Percentiles rank a stretch among this genome's conserved stretches.
phyloP scores from a whole-genome alignment of 192 early-diverging fungal species.

The Backusella tarrabulga region DNA sequence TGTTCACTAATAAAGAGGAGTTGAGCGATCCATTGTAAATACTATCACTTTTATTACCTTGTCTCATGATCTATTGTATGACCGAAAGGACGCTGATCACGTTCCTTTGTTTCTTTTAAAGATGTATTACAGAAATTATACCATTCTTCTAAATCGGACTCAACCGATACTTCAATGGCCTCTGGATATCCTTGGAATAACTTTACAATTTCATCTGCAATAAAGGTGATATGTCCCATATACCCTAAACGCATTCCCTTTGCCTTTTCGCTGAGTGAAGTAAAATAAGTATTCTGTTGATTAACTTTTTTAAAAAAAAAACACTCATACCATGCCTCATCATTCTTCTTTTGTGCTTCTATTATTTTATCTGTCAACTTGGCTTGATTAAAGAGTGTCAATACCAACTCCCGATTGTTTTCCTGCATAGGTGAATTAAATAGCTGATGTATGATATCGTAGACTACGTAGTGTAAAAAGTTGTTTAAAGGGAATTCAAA shows the following conservation, averaged over 20 bases:
- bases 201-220: conserved; percentile 93
- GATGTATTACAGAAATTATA: conserved; percentile 43
- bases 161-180: conserved; percentile 30
- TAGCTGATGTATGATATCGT: conserved; percentile 98
- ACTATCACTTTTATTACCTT: background rate
- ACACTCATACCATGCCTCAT: conserved; percentile 65
- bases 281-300: background rate
- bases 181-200: conserved; percentile 71
- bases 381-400: conserved; percentile 81
- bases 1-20: background rate
- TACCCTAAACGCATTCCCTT: conserved; percentile 92
- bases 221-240: conserved; percentile 98
- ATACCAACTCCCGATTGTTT: conserved; percentile 55
- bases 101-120: conserved; percentile 23
- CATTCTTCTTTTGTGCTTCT: conserved; percentile 83
- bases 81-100: conserved; percentile 44
- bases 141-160: conserved; percentile 52
- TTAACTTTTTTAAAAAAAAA: background rate
- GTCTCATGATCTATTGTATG: conserved; percentile 44
- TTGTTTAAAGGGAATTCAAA: conserved; percentile 97
- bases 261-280: conserved; percentile 60
- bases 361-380: conserved; percentile 82
- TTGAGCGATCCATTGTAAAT: background rate
- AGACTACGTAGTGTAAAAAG: conserved; percentile 98
- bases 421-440: conserved; percentile 86